phyloP scores from a whole-genome alignment of 306 rosid genomes.

The Bauhinia variegata region DNA sequence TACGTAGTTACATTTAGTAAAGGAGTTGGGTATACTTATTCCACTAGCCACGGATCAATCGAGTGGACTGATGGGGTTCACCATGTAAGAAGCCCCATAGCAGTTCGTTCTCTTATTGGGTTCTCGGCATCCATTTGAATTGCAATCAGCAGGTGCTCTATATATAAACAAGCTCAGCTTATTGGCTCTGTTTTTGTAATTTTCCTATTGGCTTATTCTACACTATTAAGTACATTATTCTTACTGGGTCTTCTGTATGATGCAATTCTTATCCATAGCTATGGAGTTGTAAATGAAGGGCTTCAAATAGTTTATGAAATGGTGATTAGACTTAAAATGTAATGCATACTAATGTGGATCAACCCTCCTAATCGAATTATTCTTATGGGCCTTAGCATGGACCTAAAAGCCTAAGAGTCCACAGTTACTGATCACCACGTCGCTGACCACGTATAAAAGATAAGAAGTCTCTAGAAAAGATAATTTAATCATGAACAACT shows the following conservation, averaged over 20 bases:
- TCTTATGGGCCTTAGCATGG: too few species aligned
- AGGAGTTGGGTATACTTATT: conserved; percentile 29
- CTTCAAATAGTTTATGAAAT: conserved; percentile 15
- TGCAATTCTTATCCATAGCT: conserved; percentile 15
- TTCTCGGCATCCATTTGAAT: conserved; percentile 57
- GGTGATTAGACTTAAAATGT: conserved; percentile 6
- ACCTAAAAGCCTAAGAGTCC: too few species aligned
- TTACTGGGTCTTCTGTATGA: conserved; percentile 15
- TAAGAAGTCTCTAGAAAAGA: too few species aligned
- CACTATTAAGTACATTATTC: conserved; percentile 27
- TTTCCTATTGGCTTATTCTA: conserved; percentile 14
- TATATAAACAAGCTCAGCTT: conserved; percentile 26
- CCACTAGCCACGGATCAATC: conserved; percentile 64
- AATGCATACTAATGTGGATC: conserved; percentile 2
- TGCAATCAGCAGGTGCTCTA: conserved; percentile 25
- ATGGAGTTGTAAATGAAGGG: conserved; percentile 21
- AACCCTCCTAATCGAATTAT: too few species aligned
- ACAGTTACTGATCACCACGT: too few species aligned
- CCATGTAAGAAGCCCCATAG: conserved; percentile 76
- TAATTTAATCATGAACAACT: too few species aligned
- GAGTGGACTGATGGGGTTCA: conserved; percentile 83
- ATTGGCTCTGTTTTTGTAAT: conserved; percentile 37
- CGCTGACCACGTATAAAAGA: too few species aligned
- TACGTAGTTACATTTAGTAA: conserved; percentile 61
- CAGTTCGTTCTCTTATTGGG: conserved; percentile 53